Evolutionary conservation across 2,329 filamentous ascomycete genomes (phyloP), one percentile per base, ranked within the genome.

Genomic region (Arthroderma uncinatum): DNA sequence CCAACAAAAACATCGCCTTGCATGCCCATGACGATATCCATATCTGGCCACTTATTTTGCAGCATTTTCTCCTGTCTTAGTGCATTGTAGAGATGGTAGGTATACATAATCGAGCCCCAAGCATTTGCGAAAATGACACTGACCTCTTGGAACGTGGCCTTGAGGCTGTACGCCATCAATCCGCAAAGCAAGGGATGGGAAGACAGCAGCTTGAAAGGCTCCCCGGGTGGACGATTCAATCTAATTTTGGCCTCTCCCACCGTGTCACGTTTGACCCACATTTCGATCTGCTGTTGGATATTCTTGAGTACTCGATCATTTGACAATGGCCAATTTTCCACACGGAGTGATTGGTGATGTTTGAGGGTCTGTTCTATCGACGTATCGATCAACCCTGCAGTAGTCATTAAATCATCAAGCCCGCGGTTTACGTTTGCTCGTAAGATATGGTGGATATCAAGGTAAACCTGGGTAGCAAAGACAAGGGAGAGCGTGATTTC

Each of bases 21-120:
- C 0, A 70, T n/a, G 1, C 25, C 21, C 0, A 66, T 55, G 0
- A 68, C 39, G 4, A 73, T 7, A 0, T 75, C 70, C 70, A 78
- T 73, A 60, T 78, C 75, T 0, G 55, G 52, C 75, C 76, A 78
- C 2, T 12, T 4, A 1, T 21, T 55, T 0, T 54, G 2, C 0
- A 72, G 23, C 1, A 71, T 54, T 1, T 64, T 64, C 54, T 73
- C 68, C 10, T 65, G 55, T 1, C 53, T 44, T 1, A 72, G 54
- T 1, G 74, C 73, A 53, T 75, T 73, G 64, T 77, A 77, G 0
- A 79, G 61, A 50, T 79, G 76, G 0, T 59, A 60, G 0, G 67
- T 60, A 48, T 66, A 71, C 9, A 68, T 60, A 9, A 76, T 65
- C 0, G 73, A 72, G 1, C 72, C 72, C 70, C 70, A 77, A 1